Percentiles rank a stretch among this genome's conserved stretches.
These are phyloP conservation scores for Syzygium aromaticum DNA, from an alignment of 345 rosid genomes.

Conservation along the genomic window DNA sequence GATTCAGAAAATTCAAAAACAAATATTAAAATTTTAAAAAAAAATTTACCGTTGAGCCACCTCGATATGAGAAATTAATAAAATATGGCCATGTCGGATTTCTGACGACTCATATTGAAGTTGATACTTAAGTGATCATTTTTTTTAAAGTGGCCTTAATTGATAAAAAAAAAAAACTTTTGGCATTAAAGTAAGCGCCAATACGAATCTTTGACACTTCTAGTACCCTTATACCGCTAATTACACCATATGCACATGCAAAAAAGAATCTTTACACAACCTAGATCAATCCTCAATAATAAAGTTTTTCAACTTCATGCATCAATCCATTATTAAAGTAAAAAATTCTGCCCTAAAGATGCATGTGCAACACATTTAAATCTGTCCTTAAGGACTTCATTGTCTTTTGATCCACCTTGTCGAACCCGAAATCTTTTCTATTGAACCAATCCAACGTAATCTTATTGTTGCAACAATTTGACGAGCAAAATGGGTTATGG, in stretches of 20 bases:
- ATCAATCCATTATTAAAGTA: neutral
- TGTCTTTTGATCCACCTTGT: neutral
- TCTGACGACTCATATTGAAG: too few species aligned
- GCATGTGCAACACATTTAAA: neutral
- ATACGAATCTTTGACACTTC: too few species aligned
- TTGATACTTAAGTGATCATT: too few species aligned
- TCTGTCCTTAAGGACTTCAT: neutral
- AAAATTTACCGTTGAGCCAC: too few species aligned
- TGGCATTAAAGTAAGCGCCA: too few species aligned
- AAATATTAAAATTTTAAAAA: too few species aligned
- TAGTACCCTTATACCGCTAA: too few species aligned
- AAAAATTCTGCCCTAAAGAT: neutral
- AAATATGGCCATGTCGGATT: too few species aligned
- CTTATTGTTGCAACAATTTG: constrained; percentile 11
- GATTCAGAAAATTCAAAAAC: too few species aligned
- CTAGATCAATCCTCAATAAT: neutral
- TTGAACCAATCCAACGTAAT: constrained; percentile 21
- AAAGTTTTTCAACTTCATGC: neutral
- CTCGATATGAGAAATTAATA: too few species aligned
- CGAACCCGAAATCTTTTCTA: neutral
- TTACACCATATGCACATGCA: neutral
- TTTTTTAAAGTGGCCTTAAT: too few species aligned
- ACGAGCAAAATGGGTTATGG: constrained; percentile 18
- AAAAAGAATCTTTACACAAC: neutral
- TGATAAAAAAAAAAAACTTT: too few species aligned